phyloP scores from a whole-genome alignment of 2,329 filamentous ascomycete genomes.

The Cladosporium austrohemisphaericum region DNA sequence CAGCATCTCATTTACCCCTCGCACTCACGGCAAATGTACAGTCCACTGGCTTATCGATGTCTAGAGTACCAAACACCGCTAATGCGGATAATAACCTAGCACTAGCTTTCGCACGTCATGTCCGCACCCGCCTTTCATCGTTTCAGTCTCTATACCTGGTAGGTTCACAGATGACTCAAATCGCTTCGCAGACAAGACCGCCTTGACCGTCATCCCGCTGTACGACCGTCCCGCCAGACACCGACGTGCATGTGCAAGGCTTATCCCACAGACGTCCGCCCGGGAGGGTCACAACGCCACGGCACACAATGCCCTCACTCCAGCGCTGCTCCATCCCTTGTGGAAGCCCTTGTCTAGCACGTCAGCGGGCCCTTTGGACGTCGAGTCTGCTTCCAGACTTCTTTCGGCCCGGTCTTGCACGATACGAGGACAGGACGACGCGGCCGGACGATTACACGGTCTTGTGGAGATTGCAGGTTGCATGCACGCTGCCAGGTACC shows the following conservation, averaged over 20 bases:
- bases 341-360: conserved; percentile 13
- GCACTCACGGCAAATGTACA: neutral
- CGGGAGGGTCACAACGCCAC: conserved; percentile 10
- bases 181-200: neutral
- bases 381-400: conserved; percentile 4
- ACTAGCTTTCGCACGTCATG: neutral
- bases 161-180: conserved; percentile 1
- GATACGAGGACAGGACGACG: conserved; percentile 3
- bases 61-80: neutral
- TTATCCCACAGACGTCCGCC: neutral
- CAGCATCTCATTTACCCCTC: neutral
- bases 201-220: neutral
- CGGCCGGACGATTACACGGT: conserved; percentile 11
- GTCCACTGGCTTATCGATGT: neutral
- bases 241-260: conserved; percentile 13
- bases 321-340: conserved; percentile 17
- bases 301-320: conserved; percentile 1
- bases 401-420: neutral
- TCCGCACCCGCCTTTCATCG: conserved; percentile 4
- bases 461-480: conserved; percentile 15
- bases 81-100: neutral
- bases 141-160: neutral
- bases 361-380: neutral
- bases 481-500: conserved; percentile 17
- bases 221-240: conserved; percentile 13